A percentile compares a stretch with the other conserved stretches of the same genome.
Evolutionary conservation across 495 filamentous ascomycete species (phyloP).

Genomic region (Sphaerosporella brunnea): DNA sequence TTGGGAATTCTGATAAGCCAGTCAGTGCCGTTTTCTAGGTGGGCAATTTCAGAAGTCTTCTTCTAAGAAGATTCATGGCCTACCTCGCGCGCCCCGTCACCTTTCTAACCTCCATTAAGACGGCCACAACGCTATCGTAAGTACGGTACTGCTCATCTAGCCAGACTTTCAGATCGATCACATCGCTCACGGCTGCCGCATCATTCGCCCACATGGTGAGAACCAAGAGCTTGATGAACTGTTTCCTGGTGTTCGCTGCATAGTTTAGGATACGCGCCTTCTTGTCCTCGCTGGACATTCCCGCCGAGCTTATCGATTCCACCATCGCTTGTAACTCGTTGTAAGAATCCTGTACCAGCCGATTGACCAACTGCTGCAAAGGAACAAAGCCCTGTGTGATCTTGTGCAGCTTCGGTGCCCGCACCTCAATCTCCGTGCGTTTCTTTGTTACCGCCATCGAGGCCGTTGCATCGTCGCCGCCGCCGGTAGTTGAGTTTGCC

Average conservation of each 20-base stretch:
- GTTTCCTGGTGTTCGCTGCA: conserved; percentile 42
- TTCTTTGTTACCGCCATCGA: conserved; percentile 20
- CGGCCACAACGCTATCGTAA: conserved; percentile 39
- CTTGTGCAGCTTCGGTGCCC: conserved; percentile 59
- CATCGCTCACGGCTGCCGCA: conserved; percentile 51
- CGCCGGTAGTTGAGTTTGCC: background rate
- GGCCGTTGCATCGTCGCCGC: background rate
- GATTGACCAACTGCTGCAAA: conserved; percentile 47
- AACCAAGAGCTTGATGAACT: conserved; percentile 81
- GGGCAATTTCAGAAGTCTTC: background rate
- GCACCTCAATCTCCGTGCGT: conserved; percentile 25
- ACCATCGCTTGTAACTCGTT: conserved; percentile 55
- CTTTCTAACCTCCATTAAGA: conserved; percentile 48
- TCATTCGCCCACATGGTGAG: conserved; percentile 75
- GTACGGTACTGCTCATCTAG: conserved; percentile 40
- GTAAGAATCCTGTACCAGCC: conserved; percentile 67
- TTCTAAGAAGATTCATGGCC: background rate
- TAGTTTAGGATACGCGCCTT: conserved; percentile 61
- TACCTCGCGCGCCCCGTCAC: conserved; percentile 36
- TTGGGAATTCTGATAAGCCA: conserved; percentile 47
- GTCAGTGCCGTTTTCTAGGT: background rate
- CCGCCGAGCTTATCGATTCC: conserved; percentile 11
- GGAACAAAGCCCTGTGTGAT: conserved; percentile 60
- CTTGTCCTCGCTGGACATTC: conserved; percentile 39
- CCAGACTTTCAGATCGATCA: conserved; percentile 70